These are phyloP conservation scores for Nemania bipapillata DNA, from an alignment of 2,329 filamentous ascomycete species.

Conservation along the genomic window DNA sequence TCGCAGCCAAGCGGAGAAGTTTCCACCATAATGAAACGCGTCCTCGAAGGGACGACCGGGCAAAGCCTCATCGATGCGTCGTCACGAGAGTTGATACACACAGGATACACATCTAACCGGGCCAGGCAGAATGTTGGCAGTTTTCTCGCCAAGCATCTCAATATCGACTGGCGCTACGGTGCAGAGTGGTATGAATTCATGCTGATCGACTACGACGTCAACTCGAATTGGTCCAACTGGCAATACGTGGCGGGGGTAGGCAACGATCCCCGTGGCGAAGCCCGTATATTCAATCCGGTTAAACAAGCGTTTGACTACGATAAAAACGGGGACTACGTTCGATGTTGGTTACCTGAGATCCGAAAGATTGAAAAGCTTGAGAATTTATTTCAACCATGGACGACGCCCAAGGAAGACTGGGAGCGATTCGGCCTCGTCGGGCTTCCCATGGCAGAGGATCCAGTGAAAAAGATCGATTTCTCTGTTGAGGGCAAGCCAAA, in stretches of 20 bases:
- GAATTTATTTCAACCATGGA: constrained; percentile 77
- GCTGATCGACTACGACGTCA: constrained; percentile 79
- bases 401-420: constrained; percentile 68
- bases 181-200: constrained; percentile 85
- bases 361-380: constrained; percentile 62
- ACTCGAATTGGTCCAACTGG: constrained; percentile 84
- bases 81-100: constrained; percentile 77
- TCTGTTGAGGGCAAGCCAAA: constrained; percentile 64
- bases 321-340: constrained; percentile 73
- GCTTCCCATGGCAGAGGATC: constrained; percentile 73
- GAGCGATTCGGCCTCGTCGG: constrained; percentile 65
- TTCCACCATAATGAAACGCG: constrained; percentile 63
- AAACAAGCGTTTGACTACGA: constrained; percentile 86
- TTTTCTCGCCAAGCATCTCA: constrained; percentile 77
- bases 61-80: constrained; percentile 81
- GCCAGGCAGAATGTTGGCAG: constrained; percentile 80
- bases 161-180: constrained; percentile 81
- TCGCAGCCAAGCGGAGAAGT: constrained; percentile 58
- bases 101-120: constrained; percentile 81
- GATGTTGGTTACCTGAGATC: constrained; percentile 78
- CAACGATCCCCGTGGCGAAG: constrained; percentile 77
- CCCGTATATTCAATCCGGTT: constrained; percentile 81
- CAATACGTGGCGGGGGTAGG: constrained; percentile 83
- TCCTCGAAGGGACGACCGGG: constrained; percentile 75
- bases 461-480: constrained; percentile 73